Evolutionary conservation across 345 rosid genomes (phyloP).

Genomic region (Hibiscus syriacus): DNA sequence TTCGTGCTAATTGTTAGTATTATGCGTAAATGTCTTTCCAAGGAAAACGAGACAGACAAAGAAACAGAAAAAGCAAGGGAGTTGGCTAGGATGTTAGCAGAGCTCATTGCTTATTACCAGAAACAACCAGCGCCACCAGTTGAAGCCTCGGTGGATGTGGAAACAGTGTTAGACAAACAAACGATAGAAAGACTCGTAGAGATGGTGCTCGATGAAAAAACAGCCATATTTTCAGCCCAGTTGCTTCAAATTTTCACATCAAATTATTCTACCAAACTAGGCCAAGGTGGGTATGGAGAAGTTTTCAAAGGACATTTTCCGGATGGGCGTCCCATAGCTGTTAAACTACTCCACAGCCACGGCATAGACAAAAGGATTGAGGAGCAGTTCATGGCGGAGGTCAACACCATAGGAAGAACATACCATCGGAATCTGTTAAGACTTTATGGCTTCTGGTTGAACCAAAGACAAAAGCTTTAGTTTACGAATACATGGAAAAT

Average conservation of each 20-base stretch:
- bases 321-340: conserved; percentile 10
- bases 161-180: not conserved
- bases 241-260: not conserved
- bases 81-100: too few species aligned
- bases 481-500: too few species aligned
- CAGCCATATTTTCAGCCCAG: not conserved
- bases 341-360: conserved; percentile 10
- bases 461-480: too few species aligned
- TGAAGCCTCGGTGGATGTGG: not conserved
- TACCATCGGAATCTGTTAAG: conserved; percentile 25
- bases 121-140: not conserved
- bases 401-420: conserved; percentile 32
- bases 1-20: too few species aligned
- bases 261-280: conserved; percentile 13
- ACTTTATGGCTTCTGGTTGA: too few species aligned
- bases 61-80: too few species aligned
- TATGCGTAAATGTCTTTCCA: too few species aligned
- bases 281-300: conserved; percentile 24
- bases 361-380: conserved; percentile 15
- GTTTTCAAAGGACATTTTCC: too few species aligned
- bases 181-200: not conserved
- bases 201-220: not conserved
- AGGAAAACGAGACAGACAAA: too few species aligned
- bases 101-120: not conserved
- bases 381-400: conserved; percentile 37